Percentiles rank a stretch among this genome's conserved stretches.
phyloP scores from a whole-genome alignment of 306 rosid species.

The Erythrophleum fordii region DNA sequence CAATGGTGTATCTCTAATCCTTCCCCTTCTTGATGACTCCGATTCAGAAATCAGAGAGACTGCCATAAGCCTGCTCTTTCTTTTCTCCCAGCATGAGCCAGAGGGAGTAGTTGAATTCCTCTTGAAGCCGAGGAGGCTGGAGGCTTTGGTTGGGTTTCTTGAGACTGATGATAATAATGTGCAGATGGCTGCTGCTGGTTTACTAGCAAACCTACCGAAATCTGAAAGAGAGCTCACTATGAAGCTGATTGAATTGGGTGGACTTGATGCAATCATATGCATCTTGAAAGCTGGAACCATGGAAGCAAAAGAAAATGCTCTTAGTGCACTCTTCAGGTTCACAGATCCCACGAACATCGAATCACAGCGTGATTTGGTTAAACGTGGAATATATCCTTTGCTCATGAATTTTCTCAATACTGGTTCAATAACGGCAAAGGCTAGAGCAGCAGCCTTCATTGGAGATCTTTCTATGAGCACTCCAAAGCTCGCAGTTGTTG shows the following conservation, averaged over 20 bases:
- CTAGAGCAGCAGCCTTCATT: constrained; percentile 87
- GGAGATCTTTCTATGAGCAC: constrained; percentile 79
- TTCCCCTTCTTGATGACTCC: constrained; percentile 74
- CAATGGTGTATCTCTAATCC: constrained; percentile 68
- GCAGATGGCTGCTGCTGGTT: constrained; percentile 85
- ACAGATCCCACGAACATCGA: constrained; percentile 73
- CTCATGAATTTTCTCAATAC: constrained; percentile 63
- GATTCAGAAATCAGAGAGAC: constrained; percentile 71
- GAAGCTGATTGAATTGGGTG: constrained; percentile 68
- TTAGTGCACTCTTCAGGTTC: constrained; percentile 89
- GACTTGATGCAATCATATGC: constrained; percentile 70
- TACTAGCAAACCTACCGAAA: constrained; percentile 81
- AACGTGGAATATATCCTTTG: constrained; percentile 69
- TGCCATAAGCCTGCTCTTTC: constrained; percentile 69
- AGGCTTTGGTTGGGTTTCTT: constrained; percentile 80
- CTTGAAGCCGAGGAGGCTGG: constrained; percentile 84
- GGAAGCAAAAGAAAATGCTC: constrained; percentile 85
- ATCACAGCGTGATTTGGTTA: constrained; percentile 68
- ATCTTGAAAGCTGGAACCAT: constrained; percentile 63
- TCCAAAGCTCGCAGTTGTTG: constrained; percentile 51
- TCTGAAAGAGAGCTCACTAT: constrained; percentile 64
- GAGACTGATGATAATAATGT: constrained; percentile 69
- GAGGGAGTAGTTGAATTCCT: constrained; percentile 87
- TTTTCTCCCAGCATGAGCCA: constrained; percentile 83
- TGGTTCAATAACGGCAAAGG: constrained; percentile 74